Conservation (phyloP, 768 basidiomycete species). For the Lactifluus volemus region DNA sequence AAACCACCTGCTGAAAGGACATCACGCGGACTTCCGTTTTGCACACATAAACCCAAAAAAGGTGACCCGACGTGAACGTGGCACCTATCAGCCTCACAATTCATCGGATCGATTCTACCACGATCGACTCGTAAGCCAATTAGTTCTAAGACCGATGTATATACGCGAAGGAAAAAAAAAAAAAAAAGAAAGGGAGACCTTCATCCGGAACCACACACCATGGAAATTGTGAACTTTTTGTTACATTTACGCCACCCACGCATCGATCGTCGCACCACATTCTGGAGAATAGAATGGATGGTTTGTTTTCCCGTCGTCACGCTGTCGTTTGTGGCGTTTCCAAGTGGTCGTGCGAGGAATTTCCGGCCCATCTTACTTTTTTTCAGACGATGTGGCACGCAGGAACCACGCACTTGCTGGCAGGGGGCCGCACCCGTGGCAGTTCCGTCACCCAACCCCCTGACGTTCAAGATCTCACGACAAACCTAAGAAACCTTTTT, state of each 20-base stretch:
- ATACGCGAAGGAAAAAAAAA: neutral
- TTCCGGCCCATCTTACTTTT: neutral
- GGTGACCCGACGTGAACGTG: conserved; percentile 10
- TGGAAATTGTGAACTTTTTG: no score
- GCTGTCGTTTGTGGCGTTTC: no score
- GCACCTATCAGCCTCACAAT: conserved; percentile 2
- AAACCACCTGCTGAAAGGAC: conserved; percentile 13
- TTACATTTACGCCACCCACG: neutral
- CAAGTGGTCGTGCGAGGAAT: neutral
- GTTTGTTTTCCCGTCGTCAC: no score
- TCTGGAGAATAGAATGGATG: neutral
- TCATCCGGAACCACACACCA: neutral
- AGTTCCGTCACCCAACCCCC: neutral
- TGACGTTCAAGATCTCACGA: neutral
- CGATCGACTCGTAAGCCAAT: conserved; percentile 4
- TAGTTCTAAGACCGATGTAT: neutral
- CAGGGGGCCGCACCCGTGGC: neutral
- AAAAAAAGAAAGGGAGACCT: neutral
- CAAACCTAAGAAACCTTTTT: neutral
- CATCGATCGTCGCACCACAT: neutral
- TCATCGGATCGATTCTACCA: conserved; percentile 12
- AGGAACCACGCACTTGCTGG: conserved; percentile 1
- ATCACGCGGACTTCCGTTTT: conserved; percentile 13
- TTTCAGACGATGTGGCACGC: neutral
- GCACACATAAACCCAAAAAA: conserved; percentile 14